These are phyloP conservation scores for Dactylis glomerata DNA, from an alignment of 176 grass and related monocot genomes.

Conservation along the genomic window DNA sequence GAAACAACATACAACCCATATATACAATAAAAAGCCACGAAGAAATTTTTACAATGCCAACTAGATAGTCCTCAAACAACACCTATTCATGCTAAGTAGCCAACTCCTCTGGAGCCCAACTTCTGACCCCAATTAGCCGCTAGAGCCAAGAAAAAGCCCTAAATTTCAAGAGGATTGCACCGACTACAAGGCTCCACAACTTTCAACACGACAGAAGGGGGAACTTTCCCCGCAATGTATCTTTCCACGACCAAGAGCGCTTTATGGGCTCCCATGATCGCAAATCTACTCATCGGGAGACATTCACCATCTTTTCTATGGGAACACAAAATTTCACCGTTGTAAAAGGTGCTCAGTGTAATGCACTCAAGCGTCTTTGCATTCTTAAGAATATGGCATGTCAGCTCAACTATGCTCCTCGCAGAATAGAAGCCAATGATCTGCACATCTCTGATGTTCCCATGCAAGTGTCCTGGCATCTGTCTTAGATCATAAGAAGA, in stretches of 20 bases:
- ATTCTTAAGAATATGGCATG: conserved; percentile 9
- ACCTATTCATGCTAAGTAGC: no score
- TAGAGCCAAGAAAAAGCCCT: background rate
- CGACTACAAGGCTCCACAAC: background rate
- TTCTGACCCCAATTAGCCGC: no score
- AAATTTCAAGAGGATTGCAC: background rate
- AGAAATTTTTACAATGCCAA: no score
- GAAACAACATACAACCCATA: no score
- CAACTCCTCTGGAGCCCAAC: no score
- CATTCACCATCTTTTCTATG: background rate
- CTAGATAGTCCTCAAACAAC: no score
- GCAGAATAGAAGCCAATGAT: background rate
- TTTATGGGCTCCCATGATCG: background rate
- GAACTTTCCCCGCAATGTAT: background rate
- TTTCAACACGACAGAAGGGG: background rate
- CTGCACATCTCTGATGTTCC: background rate
- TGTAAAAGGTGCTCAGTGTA: background rate
- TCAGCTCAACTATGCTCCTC: background rate
- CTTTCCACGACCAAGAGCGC: background rate
- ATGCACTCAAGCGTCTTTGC: background rate
- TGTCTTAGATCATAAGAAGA: background rate
- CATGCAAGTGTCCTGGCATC: background rate
- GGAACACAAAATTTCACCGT: background rate
- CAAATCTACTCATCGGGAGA: background rate
- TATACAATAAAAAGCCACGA: no score